phyloP scores from a whole-genome alignment of 2,329 filamentous ascomycete species.

The Kalmusia sp. region DNA sequence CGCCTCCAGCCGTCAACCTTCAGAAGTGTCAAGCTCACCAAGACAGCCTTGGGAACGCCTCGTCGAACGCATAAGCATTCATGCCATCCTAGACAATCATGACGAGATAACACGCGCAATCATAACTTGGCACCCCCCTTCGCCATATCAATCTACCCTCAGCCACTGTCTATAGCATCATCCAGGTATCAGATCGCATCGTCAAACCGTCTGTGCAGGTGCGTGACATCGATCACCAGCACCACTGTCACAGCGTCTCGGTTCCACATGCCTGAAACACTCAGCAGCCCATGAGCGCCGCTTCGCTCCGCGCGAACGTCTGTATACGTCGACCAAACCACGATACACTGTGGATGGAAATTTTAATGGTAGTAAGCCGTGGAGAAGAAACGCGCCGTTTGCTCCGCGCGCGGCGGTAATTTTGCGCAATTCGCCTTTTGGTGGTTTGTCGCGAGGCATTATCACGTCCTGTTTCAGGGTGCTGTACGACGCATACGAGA shows the following conservation, averaged over 20 bases:
- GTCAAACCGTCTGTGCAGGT: constrained; percentile 19
- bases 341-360: constrained; percentile 6
- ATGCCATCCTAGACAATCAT: not conserved
- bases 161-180: constrained; percentile 17
- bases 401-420: constrained; percentile 29
- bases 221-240: constrained; percentile 19
- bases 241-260: constrained; percentile 20
- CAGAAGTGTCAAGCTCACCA: constrained; percentile 9
- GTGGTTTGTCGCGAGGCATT: constrained; percentile 23
- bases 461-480: constrained; percentile 33
- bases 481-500: constrained; percentile 7
- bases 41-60: constrained; percentile 14
- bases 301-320: constrained; percentile 23
- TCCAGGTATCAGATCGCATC: constrained; percentile 24
- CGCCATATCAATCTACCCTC: constrained; percentile 2
- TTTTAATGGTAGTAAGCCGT: not conserved
- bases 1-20: too few relatives aligned
- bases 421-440: constrained; percentile 19
- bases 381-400: constrained; percentile 20
- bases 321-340: constrained; percentile 2
- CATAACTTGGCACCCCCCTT: not conserved
- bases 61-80: constrained; percentile 11
- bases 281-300: constrained; percentile 5
- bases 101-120: not conserved
- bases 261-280: constrained; percentile 17